Conservation (phyloP, 106 monocot species). For the Dioscorea zingiberensis region DNA sequence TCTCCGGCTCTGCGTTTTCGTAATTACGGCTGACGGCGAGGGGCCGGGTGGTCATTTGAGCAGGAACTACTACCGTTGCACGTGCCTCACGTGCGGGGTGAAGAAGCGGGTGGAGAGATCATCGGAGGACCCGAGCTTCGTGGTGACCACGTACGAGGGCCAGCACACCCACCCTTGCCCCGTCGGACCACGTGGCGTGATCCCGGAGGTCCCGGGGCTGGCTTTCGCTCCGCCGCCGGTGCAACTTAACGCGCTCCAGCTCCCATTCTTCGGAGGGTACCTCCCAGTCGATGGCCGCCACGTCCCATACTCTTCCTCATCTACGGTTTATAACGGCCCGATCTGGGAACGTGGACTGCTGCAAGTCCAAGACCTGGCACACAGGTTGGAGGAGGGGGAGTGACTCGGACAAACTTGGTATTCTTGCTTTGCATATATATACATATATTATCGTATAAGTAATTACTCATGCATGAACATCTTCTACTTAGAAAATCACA, state of each 20-base stretch:
- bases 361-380: constrained; percentile 33
- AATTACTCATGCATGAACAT: too few species aligned
- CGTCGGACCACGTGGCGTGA: constrained; percentile 27
- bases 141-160: constrained; percentile 79
- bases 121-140: constrained; percentile 42
- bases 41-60: constrained; percentile 12
- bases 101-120: constrained; percentile 79
- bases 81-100: constrained; percentile 53
- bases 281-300: constrained; percentile 3
- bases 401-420: too few species aligned
- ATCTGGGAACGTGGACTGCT: constrained; percentile 35
- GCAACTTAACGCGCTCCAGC: not conserved
- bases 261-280: constrained; percentile 4
- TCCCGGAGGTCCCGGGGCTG: not conserved
- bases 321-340: not conserved
- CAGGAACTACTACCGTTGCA: constrained; percentile 91
- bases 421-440: too few species aligned
- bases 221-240: not conserved
- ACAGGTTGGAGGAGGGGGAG: too few species aligned
- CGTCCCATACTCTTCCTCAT: not conserved
- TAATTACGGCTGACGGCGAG: not conserved
- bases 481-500: too few species aligned
- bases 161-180: constrained; percentile 66
- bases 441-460: not conserved
- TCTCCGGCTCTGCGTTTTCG: not conserved